Conservation (phyloP, 1,284 basidiomycete species). For the Polyporus tsugae region DNA sequence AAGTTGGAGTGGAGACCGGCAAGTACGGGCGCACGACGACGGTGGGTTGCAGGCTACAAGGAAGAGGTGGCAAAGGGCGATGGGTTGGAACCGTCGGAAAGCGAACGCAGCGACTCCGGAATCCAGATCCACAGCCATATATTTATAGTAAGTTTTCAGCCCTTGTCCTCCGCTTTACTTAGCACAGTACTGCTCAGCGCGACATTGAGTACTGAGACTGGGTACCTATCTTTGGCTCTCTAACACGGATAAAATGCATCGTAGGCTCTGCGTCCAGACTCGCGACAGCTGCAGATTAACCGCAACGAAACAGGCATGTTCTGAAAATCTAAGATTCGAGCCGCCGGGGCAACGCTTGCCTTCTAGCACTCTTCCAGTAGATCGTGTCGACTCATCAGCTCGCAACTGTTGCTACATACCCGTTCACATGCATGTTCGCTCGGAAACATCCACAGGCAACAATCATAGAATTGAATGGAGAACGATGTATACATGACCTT, state of each 20-base stretch:
- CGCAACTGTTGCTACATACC: neutral
- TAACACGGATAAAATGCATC: neutral
- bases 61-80: neutral
- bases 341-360: neutral
- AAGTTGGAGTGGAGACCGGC: neutral
- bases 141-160: neutral
- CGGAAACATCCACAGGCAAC: neutral
- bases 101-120: neutral
- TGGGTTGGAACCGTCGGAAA: neutral
- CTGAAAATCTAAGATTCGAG: neutral
- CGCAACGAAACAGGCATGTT: neutral
- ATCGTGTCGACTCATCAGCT: neutral
- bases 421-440: neutral
- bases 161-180: neutral
- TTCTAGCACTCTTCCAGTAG: neutral
- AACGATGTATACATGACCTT: conserved; percentile 22
- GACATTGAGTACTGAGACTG: neutral
- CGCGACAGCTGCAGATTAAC: neutral
- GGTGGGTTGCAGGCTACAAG: neutral
- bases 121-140: neutral
- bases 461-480: conserved; percentile 1
- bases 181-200: neutral
- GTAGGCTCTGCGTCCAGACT: neutral
- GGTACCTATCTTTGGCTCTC: neutral
- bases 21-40: neutral